A percentile compares a stretch with the other conserved stretches of the same genome.
Conservation (phyloP, 352 stramenopile genomes). For the Phytophthora aleatoria region DNA sequence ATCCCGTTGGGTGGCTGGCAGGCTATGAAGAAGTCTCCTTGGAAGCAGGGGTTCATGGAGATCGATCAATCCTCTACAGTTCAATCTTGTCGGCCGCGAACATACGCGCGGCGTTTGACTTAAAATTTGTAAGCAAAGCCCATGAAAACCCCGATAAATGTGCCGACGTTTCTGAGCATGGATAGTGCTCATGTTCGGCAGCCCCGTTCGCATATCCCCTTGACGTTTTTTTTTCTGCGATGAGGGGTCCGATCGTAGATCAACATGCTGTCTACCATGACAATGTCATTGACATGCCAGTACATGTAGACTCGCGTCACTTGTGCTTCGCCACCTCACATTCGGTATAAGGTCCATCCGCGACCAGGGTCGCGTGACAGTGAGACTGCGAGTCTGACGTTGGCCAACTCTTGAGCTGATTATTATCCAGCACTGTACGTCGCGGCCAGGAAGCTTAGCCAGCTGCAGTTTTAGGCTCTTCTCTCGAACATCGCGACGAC, state of each 20-base stretch:
- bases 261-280: background rate
- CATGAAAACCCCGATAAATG: background rate
- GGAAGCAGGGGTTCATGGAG: constrained; percentile 11
- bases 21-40: constrained; percentile 1
- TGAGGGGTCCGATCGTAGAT: constrained; percentile 4
- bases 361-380: constrained; percentile 1
- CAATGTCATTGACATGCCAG: no score
- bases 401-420: background rate
- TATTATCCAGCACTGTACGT: background rate
- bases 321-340: no score
- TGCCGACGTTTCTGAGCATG: constrained; percentile 3
- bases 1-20: constrained; percentile 14
- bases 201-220: constrained; percentile 10
- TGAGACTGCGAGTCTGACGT: constrained; percentile 10
- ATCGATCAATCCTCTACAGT: constrained; percentile 22
- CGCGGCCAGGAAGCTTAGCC: constrained; percentile 16
- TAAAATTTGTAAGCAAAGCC: constrained; percentile 10
- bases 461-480: constrained; percentile 30
- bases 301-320: no score
- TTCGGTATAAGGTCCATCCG: background rate
- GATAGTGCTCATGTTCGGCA: constrained; percentile 16
- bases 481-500: constrained; percentile 31
- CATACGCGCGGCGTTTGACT: constrained; percentile 6
- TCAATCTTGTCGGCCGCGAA: constrained; percentile 15
- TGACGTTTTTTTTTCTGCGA: constrained; percentile 3